phyloP scores from a whole-genome alignment of 495 filamentous ascomycete species.

The Parathielavia appendiculata region DNA sequence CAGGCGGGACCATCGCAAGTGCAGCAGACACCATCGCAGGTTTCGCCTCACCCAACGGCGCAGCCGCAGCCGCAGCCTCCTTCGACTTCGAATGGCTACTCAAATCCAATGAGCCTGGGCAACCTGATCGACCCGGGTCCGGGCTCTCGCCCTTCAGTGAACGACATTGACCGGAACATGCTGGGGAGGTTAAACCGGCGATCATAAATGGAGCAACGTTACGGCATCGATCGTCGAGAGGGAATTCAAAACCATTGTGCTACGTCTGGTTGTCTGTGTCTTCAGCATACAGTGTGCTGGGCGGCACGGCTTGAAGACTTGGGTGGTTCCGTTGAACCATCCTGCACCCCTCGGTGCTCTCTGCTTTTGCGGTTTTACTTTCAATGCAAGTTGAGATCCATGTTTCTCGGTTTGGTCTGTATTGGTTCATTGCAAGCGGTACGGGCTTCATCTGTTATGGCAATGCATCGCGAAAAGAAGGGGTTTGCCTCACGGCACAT shows the following conservation, averaged over 20 bases:
- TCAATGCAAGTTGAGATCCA: background rate
- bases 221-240: background rate
- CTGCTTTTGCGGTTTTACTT: too few relatives aligned
- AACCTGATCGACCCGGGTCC: constrained; percentile 34
- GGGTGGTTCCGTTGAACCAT: background rate
- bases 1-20: background rate
- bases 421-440: background rate
- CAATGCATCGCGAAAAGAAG: background rate
- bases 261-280: background rate
- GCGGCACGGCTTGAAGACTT: background rate
- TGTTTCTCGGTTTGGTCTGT: background rate
- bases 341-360: too few relatives aligned
- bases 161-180: constrained; percentile 43
- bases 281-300: too few relatives aligned
- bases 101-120: constrained; percentile 43
- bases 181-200: constrained; percentile 32
- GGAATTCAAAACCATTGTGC: background rate
- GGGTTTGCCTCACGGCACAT: constrained; percentile 8
- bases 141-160: constrained; percentile 23
- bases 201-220: background rate
- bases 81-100: background rate
- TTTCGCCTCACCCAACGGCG: background rate
- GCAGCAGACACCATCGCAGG: constrained; percentile 10
- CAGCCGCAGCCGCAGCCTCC: constrained; percentile 10
- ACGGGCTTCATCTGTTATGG: background rate